Evolutionary conservation across 2,329 filamentous ascomycete species (phyloP), one percentile per base, ranked within the genome.

Genomic region (Pseudogymnoascus sp.): DNA sequence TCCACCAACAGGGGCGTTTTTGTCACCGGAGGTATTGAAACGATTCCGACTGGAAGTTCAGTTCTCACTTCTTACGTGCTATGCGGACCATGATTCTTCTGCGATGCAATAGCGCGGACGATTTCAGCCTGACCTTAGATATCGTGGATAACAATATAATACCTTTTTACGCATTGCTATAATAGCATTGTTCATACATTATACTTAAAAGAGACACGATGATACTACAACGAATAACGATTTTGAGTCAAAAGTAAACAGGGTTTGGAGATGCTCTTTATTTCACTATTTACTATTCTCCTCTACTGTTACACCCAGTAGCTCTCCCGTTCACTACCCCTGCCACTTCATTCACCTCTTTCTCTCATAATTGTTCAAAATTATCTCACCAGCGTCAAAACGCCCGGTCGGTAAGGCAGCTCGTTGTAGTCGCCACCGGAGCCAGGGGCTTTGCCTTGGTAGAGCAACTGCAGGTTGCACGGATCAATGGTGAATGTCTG

Each of bases 371-470:
- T 19, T 5, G 37, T 12, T 39, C 10, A 39, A 3, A 39, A 39
- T 39, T 39, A 39, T 39, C 8, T 39, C 8, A 39, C 37, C 15
- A 39, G 37, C 3, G 59, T 61, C 23, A 61, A 61, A 23, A 75
- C 59, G 0, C 66, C 73, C 61, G 74, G 62, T 58, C 64, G 66
- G 72, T 73, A 75, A 13, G 72, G 73, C 61, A 74, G 61, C 1
- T 66, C 61, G 59, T 75, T 74, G 56, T 75, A 75, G 28, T 63
- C 62, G 2, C 63, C 68, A 5, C 19, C 66, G 2, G 67, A 68
- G 8, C 35, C 63, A 19, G 73, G 71, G 60, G 69, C 65, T 21
- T 74, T 56, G 0, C 74, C 74, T 64, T 76, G 74, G 58, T 75
- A 75, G 60, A 75, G 37, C 59, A 69, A 75, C 52, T 65, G 61